Evolutionary conservation across 208 protist genomes (phyloP).

Genomic region (Trichomonas gallinae): DNA sequence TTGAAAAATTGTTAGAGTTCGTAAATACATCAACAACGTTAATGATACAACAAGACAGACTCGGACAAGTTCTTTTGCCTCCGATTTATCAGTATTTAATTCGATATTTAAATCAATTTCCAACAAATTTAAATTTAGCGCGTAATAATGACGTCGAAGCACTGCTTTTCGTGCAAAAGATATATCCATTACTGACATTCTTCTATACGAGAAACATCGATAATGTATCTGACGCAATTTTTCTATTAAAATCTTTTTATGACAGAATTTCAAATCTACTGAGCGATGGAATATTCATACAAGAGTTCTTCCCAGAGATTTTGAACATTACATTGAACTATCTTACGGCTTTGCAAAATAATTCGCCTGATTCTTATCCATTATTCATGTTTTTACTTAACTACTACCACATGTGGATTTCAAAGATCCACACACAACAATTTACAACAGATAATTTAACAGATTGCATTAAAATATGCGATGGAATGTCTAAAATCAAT

Average conservation of each 20-base stretch:
- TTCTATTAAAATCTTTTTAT: not conserved
- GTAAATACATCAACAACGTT: not conserved
- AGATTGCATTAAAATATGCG: not conserved
- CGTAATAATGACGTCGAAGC: not conserved
- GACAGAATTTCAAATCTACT: not conserved
- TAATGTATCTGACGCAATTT: not conserved
- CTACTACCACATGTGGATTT: not conserved
- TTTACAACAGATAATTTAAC: not conserved
- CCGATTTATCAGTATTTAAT: not conserved
- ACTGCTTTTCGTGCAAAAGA: not conserved
- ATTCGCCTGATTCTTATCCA: not conserved
- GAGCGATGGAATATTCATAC: not conserved
- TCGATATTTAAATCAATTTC: not conserved
- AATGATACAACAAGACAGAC: not conserved
- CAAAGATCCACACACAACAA: not conserved
- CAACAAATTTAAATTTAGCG: not conserved
- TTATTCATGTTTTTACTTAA: not conserved
- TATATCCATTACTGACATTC: not conserved
- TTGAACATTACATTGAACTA: not conserved
- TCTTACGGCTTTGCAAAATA: not conserved
- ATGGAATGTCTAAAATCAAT: not conserved
- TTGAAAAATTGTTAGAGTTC: not conserved
- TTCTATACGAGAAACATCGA: not conserved
- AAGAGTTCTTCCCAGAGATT: not conserved
- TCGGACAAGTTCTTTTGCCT: not conserved